Evolutionary conservation across 208 protist genomes (phyloP).

Genomic region (Spongospora subterranea): DNA sequence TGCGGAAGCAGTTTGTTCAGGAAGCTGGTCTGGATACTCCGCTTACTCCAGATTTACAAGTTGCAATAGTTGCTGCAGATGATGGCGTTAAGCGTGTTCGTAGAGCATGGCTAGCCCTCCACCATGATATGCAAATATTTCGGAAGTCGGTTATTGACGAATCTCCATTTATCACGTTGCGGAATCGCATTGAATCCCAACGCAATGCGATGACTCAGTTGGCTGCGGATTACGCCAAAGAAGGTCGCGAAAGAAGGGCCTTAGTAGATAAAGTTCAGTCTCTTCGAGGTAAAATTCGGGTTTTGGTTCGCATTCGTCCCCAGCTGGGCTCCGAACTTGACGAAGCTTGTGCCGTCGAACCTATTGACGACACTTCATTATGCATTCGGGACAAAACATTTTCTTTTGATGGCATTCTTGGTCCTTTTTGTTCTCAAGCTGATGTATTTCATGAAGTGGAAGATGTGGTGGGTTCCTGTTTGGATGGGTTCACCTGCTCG

Average conservation of each 20-base stretch:
- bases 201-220: not conserved
- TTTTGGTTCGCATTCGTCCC: constrained; percentile 14
- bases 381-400: constrained; percentile 41
- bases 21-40: not conserved
- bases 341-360: not conserved
- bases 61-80: not conserved
- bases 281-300: constrained; percentile 11
- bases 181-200: not conserved
- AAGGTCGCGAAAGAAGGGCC: not conserved
- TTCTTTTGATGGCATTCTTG: constrained; percentile 34
- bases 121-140: not conserved
- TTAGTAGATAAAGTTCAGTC: not conserved
- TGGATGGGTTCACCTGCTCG: constrained; percentile 44
- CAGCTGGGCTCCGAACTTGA: not conserved
- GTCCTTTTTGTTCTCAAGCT: not conserved
- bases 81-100: not conserved
- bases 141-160: not conserved
- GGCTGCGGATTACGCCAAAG: not conserved
- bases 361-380: not conserved
- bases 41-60: not conserved
- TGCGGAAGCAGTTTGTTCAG: not conserved
- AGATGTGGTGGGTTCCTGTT: constrained; percentile 6
- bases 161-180: not conserved
- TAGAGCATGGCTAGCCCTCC: not conserved
- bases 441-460: constrained; percentile 31